A percentile compares a stretch with the other conserved stretches of the same genome.
Evolutionary conservation across 176 grass and related monocot genomes (phyloP).

Genomic region (Carex littledalei): DNA sequence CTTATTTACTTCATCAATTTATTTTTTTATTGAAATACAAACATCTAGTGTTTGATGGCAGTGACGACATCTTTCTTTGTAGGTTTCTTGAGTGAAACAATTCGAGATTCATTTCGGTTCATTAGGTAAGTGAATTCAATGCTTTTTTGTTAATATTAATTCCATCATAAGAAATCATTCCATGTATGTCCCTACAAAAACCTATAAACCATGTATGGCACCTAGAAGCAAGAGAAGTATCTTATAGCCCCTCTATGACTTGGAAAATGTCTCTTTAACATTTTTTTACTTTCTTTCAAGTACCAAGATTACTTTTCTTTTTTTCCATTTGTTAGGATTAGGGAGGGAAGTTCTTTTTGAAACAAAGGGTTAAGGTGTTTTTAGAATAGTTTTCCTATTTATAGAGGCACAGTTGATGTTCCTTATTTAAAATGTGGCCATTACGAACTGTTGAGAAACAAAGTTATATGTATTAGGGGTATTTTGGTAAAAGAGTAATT

Average conservation of each 20-base stretch:
- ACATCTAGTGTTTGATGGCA: slow-evolving; percentile 17
- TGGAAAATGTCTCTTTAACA: background rate
- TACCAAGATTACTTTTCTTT: background rate
- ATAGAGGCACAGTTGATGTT: slow-evolving; percentile 5
- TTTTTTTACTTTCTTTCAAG: background rate
- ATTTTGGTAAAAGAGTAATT: no score
- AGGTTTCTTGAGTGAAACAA: slow-evolving; percentile 74
- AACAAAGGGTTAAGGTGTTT: background rate
- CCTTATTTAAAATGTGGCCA: background rate
- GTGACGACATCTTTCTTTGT: background rate
- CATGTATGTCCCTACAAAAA: slow-evolving; percentile 14
- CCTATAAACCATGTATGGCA: background rate
- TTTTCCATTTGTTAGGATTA: background rate
- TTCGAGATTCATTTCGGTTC: slow-evolving; percentile 53
- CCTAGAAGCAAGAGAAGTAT: background rate
- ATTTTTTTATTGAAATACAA: slow-evolving; percentile 13
- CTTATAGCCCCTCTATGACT: background rate
- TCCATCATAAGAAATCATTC: slow-evolving; percentile 1
- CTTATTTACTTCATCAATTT: background rate
- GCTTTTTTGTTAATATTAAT: background rate
- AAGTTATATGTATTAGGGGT: no score
- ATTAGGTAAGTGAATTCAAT: slow-evolving; percentile 45
- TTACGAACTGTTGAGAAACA: no score
- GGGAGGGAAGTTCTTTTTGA: background rate
- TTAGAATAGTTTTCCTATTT: background rate